Evolutionary conservation across 179 eudicot species (phyloP), one percentile per base, ranked within the genome.

Genomic region (Silene noctiflora): DNA sequence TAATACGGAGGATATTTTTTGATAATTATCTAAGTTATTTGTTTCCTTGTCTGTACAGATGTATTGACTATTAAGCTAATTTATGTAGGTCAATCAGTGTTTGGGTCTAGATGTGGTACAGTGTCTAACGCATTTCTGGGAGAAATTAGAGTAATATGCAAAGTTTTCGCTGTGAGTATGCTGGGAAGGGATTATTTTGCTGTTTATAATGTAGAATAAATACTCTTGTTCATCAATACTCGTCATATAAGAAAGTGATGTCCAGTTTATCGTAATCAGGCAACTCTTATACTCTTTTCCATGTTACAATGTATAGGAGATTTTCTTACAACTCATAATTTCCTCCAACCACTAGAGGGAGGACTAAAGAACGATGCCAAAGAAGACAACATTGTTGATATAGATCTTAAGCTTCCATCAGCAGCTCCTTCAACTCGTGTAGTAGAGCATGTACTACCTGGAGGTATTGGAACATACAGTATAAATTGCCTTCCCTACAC

Each of bases 401-500:
- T 79, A 44, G 80, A 81, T 21, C 60, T 77, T 19, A 92, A 86
- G 83, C 85, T 88, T 75, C 85, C 82, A 46, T 81, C 83, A 72
- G 56, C 79, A 33, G 86, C 77, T 75, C 85, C 87, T 68, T 81
- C 85, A 39, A 68, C 85, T 65, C 76, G 87, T 6, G 78, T 81
- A 1, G 86, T 85, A 31, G 94, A 90, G 82, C 98, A 84, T 75
- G 39, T 86, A 72, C 91, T 92, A 67, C 97, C 91, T 16, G 98
- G 98, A 67, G 97, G 98, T n/a, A 86, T 90, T 21, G 97, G 96
- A 75, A 89, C 98, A 20, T 92, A 90, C 65, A 89, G 93, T 77
- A 92, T 91, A 70, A 84, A 89, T 73, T 87, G 87, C 66, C 78
- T 92, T 81, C 85, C 97, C 46, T 87, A 86, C 72, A 67, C 83